Conservation (phyloP, 2,329 filamentous ascomycete species). For the Penicillium nordicum region DNA sequence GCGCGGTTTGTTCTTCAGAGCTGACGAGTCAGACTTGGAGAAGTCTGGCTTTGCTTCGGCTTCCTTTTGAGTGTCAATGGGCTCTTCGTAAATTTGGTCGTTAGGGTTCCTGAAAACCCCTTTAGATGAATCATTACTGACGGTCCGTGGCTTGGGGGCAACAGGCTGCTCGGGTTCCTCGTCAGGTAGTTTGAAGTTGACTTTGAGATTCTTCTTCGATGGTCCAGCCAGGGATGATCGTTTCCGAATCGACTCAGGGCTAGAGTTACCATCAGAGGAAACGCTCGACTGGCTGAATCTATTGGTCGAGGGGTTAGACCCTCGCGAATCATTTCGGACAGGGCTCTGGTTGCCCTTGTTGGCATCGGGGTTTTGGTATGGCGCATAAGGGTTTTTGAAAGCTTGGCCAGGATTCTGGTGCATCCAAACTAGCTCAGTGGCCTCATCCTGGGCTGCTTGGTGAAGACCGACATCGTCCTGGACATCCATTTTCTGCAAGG, state of each 20-base stretch:
- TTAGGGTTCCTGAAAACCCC: slow-evolving; percentile 58
- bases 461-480: slow-evolving; percentile 54
- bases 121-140: slow-evolving; percentile 42
- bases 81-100: slow-evolving; percentile 79
- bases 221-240: slow-evolving; percentile 24
- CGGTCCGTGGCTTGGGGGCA: slow-evolving; percentile 27
- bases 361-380: slow-evolving; percentile 46
- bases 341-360: slow-evolving; percentile 44
- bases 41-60: slow-evolving; percentile 23
- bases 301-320: background rate
- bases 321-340: slow-evolving; percentile 9
- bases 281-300: slow-evolving; percentile 18
- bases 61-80: slow-evolving; percentile 49
- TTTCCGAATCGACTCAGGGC: slow-evolving; percentile 17
- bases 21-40: slow-evolving; percentile 39
- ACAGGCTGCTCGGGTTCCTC: slow-evolving; percentile 23
- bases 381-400: slow-evolving; percentile 47
- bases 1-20: slow-evolving; percentile 58
- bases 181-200: slow-evolving; percentile 39
- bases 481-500: slow-evolving; percentile 58
- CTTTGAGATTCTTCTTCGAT: slow-evolving; percentile 37
- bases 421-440: slow-evolving; percentile 62
- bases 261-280: slow-evolving; percentile 19
- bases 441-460: slow-evolving; percentile 59
- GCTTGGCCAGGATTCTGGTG: slow-evolving; percentile 55